These are phyloP conservation scores for Neospora caninum DNA, from an alignment of 169 alveolate species.

Conservation along the genomic window DNA sequence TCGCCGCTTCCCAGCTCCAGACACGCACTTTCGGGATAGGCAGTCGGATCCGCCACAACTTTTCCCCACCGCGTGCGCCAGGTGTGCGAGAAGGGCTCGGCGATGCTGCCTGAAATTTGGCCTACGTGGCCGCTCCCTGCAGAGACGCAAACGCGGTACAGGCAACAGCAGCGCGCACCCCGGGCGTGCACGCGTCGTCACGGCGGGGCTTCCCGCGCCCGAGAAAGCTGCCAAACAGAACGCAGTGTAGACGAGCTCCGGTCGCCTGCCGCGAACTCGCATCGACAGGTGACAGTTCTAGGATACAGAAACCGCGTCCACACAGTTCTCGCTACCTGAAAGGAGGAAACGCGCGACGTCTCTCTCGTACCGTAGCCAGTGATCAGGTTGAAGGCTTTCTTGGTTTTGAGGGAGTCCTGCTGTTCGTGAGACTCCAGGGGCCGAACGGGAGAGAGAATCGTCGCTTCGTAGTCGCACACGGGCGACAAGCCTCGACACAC, in stretches of 20 bases:
- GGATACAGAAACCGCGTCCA: too few relatives aligned
- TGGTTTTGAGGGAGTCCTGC: not conserved
- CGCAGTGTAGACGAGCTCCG: not conserved
- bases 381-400: constrained; percentile 39
- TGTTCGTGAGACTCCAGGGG: not conserved
- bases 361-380: constrained; percentile 38
- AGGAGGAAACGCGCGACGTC: not conserved
- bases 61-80: constrained; percentile 26
- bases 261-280: too few relatives aligned
- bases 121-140: constrained; percentile 47
- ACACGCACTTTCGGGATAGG: constrained; percentile 11
- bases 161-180: too few relatives aligned
- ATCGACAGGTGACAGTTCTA: too few relatives aligned
- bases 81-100: not conserved
- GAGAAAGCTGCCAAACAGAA: not conserved
- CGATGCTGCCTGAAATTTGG: not conserved
- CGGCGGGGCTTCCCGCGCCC: too few relatives aligned
- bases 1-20: too few relatives aligned
- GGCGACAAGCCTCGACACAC: constrained; percentile 47
- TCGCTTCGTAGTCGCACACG: constrained; percentile 37
- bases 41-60: constrained; percentile 21
- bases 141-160: not conserved
- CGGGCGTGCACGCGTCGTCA: too few relatives aligned
- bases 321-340: not conserved
- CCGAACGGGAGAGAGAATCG: constrained; percentile 14